Evolutionary conservation across 139 green algal species (phyloP).

Genomic region (Ostreobium quekettii): DNA sequence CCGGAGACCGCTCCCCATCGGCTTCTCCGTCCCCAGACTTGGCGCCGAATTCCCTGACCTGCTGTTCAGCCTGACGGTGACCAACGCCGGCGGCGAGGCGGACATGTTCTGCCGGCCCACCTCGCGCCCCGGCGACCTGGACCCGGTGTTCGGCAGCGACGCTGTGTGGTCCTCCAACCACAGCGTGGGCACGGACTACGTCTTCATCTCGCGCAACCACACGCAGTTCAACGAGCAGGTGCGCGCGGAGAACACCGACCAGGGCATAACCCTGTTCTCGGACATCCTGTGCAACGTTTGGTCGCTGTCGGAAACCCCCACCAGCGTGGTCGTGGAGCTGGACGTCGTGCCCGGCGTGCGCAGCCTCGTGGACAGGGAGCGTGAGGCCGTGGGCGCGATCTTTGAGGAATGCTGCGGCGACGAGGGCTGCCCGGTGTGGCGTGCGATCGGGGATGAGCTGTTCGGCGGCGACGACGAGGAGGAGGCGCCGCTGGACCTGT

Average conservation of each 20-base stretch:
- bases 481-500: constrained; percentile 9
- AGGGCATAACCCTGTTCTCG: background rate
- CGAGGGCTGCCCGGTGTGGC: background rate
- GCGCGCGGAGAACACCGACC: background rate
- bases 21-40: too few species aligned
- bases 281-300: constrained; percentile 6
- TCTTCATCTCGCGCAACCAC: constrained; percentile 8
- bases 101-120: background rate
- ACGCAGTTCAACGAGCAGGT: background rate
- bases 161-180: background rate
- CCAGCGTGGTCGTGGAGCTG: background rate
- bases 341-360: background rate
- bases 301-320: too few species aligned
- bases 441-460: background rate
- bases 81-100: background rate
- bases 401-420: background rate
- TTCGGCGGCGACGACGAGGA: background rate
- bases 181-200: constrained; percentile 1
- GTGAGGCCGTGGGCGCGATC: constrained; percentile 4
- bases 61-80: background rate
- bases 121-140: background rate
- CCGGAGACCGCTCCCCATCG: too few species aligned
- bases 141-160: background rate
- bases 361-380: background rate
- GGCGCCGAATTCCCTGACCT: constrained; percentile 21